Conservation (phyloP, 2,329 filamentous ascomycete genomes). For the Xylaria sp. region DNA sequence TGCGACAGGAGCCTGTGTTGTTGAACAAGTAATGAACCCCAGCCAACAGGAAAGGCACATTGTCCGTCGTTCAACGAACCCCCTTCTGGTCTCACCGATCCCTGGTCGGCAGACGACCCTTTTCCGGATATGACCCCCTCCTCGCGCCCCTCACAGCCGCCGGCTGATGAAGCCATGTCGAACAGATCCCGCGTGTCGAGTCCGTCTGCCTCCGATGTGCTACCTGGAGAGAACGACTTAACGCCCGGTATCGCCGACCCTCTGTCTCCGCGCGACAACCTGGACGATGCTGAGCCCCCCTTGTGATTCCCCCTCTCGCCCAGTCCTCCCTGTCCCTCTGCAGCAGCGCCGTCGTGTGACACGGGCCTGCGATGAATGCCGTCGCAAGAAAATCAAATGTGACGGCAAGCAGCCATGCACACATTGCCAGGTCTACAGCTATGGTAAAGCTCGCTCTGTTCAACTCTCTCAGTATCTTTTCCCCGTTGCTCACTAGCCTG, state of each 20-base stretch:
- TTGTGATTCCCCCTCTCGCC: constrained; percentile 28
- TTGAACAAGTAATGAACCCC: constrained; percentile 14
- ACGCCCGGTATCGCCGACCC: constrained; percentile 18
- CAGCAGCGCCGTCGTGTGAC: constrained; percentile 76
- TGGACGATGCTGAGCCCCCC: constrained; percentile 19
- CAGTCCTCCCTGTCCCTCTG: constrained; percentile 49
- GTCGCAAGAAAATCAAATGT: constrained; percentile 82
- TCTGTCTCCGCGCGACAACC: constrained; percentile 36
- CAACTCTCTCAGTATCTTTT: constrained; percentile 5
- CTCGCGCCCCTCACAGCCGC: constrained; percentile 27
- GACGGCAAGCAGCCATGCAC: constrained; percentile 86
- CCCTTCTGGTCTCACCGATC: constrained; percentile 7
- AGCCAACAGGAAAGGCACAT: constrained; percentile 9
- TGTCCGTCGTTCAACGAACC: constrained; percentile 7
- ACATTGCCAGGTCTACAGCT: constrained; percentile 96
- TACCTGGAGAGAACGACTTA: constrained; percentile 36
- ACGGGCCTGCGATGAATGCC: constrained; percentile 68
- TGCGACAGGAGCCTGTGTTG: constrained; percentile 14
- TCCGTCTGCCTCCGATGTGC: constrained; percentile 33
- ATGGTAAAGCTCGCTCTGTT: constrained; percentile 55
- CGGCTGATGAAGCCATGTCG: constrained; percentile 26
- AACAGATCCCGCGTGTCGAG: constrained; percentile 31
- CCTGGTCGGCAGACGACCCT: constrained; percentile 6
- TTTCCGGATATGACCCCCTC: constrained; percentile 29
- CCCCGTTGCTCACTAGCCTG: constrained; percentile 22